Evolutionary conservation across 2,329 filamentous ascomycete genomes (phyloP).

Genomic region (Xylaria sp.): DNA sequence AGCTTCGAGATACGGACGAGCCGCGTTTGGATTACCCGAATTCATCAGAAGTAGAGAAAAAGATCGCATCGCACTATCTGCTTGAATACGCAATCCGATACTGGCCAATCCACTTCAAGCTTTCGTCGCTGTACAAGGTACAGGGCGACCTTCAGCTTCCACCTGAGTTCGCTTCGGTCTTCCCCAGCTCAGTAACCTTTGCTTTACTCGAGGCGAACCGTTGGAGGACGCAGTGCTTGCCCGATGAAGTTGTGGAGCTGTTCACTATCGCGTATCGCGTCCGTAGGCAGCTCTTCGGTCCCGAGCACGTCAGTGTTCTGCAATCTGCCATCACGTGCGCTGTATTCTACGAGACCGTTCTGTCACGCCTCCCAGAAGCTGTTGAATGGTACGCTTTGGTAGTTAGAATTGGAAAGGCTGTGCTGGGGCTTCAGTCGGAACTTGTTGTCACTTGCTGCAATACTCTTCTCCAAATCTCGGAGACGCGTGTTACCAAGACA

Average conservation of each 20-base stretch:
- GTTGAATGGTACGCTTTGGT: slow-evolving; percentile 32
- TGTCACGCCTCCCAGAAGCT: slow-evolving; percentile 22
- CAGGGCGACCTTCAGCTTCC: slow-evolving; percentile 35
- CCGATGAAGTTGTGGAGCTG: slow-evolving; percentile 30
- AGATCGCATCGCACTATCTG: slow-evolving; percentile 27
- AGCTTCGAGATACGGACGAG: slow-evolving; percentile 34
- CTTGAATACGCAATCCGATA: slow-evolving; percentile 37
- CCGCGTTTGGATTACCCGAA: slow-evolving; percentile 28
- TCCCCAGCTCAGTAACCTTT: slow-evolving; percentile 33
- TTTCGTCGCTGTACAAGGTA: slow-evolving; percentile 35
- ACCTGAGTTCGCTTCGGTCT: slow-evolving; percentile 30
- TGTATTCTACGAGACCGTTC: slow-evolving; percentile 32
- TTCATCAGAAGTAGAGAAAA: slow-evolving; percentile 26
- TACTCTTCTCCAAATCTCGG: slow-evolving; percentile 34
- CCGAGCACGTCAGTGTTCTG: slow-evolving; percentile 27
- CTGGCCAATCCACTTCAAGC: slow-evolving; percentile 36
- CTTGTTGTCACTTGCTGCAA: slow-evolving; percentile 33
- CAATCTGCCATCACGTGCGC: slow-evolving; percentile 36
- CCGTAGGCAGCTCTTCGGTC: slow-evolving; percentile 31
- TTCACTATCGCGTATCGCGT: slow-evolving; percentile 34
- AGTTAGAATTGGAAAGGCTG: slow-evolving; percentile 32
- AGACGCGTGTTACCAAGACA: slow-evolving; percentile 30
- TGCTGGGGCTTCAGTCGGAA: slow-evolving; percentile 34
- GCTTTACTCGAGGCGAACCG: slow-evolving; percentile 33
- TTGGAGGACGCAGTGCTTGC: slow-evolving; percentile 33